Evolutionary conservation across 139 green algal species (phyloP), one percentile per base, ranked within the genome.

Genomic region (Bryopsis sp.): DNA sequence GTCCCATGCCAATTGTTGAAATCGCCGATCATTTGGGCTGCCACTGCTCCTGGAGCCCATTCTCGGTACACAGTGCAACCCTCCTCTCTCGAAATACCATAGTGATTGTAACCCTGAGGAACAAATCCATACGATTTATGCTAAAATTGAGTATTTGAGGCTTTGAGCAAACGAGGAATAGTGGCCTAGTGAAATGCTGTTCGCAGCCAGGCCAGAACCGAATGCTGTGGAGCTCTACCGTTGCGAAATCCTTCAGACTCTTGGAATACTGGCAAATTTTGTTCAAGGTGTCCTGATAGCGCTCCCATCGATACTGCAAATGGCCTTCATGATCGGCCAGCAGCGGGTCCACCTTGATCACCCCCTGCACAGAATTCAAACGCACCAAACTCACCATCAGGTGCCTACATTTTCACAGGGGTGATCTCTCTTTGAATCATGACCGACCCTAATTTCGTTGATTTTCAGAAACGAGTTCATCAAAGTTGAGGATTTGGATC

Each of bases 1-100:
- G 72, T 76, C 1, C 76, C 82, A 65, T 87, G 48, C 92, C 91
- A 97, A 46, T 54, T 71, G 73, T 95, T 96, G 85, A 97, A 97
- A 73, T 97, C 92, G 5, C 92, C 92, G 29, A 94, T 85, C 8
- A 94, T 81, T 39, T 60, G 78, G 8, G 74, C 77, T 26, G 79
- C 79, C n/a, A 74, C 50, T 0, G 90, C 93, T 0, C 76, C 88
- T 0, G 93, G 93, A 2, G 78, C 79, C 93, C 93, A 98, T 77
- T 98, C 93, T 0, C 88, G 79, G 57, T 61, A 61, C 19, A 61
- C 50, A 22, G 33, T 61, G 50, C 50, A 61, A 15, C 33, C 15
- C 33, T 6, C 8, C 31, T 61, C 6, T 6, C 33, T 6, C 31
- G 6, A 26, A 6, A 61, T 11, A 36, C 50, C 50, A 61, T 36